A percentile compares a stretch with the other conserved stretches of the same genome.
Evolutionary conservation across 352 stramenopile species (phyloP).

Genomic region (Pythium phragmitis): DNA sequence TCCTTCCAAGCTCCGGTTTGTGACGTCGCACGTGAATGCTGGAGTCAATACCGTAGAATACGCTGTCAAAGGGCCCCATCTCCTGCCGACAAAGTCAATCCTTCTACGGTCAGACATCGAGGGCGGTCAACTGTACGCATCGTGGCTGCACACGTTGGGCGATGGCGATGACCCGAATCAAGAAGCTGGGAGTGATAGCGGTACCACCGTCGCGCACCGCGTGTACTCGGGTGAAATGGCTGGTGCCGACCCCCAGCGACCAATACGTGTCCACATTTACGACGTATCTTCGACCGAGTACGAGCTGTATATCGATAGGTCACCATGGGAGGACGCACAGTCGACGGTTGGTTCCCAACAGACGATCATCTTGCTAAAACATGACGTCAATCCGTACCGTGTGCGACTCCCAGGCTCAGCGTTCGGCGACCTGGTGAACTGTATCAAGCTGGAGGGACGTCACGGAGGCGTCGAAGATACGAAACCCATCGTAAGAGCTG

Average conservation of each 20-base stretch:
- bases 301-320: constrained; percentile 8
- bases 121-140: constrained; percentile 20
- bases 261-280: constrained; percentile 15
- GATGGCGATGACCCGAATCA: not conserved
- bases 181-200: not conserved
- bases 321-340: not conserved
- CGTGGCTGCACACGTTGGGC: constrained; percentile 32
- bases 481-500: not conserved
- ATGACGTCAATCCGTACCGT: constrained; percentile 47
- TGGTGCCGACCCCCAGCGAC: constrained; percentile 9
- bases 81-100: constrained; percentile 35
- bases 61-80: constrained; percentile 17
- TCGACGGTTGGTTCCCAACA: not conserved
- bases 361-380: constrained; percentile 35
- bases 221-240: constrained; percentile 43
- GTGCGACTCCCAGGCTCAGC: constrained; percentile 40
- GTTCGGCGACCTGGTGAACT: constrained; percentile 44
- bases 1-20: constrained; percentile 37
- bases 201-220: constrained; percentile 13
- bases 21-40: constrained; percentile 13
- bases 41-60: constrained; percentile 3
- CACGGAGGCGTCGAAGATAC: not conserved
- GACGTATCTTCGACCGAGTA: constrained; percentile 25
- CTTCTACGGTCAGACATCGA: constrained; percentile 19
- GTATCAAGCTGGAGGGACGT: constrained; percentile 22